Base-by-base conservation (phyloP, 257 asterid genomes). In the Salvia splendens region DNA sequence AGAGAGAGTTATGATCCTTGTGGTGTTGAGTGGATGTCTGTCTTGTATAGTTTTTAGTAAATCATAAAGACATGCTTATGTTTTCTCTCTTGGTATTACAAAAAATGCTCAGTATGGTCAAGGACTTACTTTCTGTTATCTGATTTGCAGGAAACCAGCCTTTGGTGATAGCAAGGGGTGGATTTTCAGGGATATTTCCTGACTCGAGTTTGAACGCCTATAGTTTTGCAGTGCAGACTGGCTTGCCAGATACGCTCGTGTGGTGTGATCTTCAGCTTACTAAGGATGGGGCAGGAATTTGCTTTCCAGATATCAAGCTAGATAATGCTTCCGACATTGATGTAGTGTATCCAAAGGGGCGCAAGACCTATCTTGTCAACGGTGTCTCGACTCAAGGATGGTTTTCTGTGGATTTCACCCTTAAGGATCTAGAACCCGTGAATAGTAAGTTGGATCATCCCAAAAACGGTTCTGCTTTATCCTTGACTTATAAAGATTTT, bases 241-340 rank as follows among this genome's bases (percentile, higher is more conserved):
- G 92, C 67, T 52, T 60, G 32, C 10, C 78, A 12, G 47, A 83
- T 64, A 43, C 65, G 15, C 60, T 58, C 32, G 42, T 79, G n/a
- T 86, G 92, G 95, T 89, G 96, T 57, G 90, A 89, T 49, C 85
- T 89, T 59, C 95, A 86, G 71, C 92, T 86, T 30, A 89, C 87
- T 0, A 87, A 86, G 64, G 95, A 89, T 49, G 86, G 77, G 41
- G 65, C 11, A 4, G 95, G 95, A 32, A 82, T 89, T 68, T 89
- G 96, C 79, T 76, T 83, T 52, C 86, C 95, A 1, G 86, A 82
- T 71, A 50, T 89, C 68, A 77, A 38, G 75, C 89, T 89, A 3
- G 71, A 83, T n/a, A 87, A 89, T 74, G 80, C 79, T 54, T 77
- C 96, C 35, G 35, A 76, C 50, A 70, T 83, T n/a, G 49, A 65